Conservation (phyloP, 2,329 filamentous ascomycete species). For the Aspergillus sp. region DNA sequence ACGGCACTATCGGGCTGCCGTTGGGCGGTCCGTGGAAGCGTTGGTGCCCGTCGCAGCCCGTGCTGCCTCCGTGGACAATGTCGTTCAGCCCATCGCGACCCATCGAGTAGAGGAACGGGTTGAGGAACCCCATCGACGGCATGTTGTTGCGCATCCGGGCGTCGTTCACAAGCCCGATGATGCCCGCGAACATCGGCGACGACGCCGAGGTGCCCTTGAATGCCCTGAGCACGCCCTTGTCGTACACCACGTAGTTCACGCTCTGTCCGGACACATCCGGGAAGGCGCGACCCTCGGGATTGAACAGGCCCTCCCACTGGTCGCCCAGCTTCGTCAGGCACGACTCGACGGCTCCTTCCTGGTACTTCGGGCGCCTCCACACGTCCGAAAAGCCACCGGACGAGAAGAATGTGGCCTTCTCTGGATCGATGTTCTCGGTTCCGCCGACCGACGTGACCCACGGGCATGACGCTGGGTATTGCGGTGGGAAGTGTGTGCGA, state of each 20-base stretch:
- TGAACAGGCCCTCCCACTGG: conserved; percentile 21
- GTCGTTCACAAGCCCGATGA: conserved; percentile 56
- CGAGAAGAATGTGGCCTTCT: conserved; percentile 33
- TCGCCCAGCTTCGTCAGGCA: conserved; percentile 24
- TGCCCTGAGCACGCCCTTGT: conserved; percentile 16
- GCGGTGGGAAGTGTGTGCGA: conserved; percentile 32
- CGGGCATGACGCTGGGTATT: conserved; percentile 32
- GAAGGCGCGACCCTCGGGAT: conserved; percentile 28
- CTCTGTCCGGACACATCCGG: conserved; percentile 35
- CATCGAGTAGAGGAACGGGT: conserved; percentile 49
- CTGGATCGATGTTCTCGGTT: conserved; percentile 28
- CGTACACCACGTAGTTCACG: conserved; percentile 22
- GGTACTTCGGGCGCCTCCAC: conserved; percentile 28
- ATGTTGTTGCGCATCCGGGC: conserved; percentile 44
- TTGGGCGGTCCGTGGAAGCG: conserved; percentile 34
- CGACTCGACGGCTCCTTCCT: conserved; percentile 22
- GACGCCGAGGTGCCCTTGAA: conserved; percentile 41
- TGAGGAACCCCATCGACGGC: conserved; percentile 47
- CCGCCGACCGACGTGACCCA: conserved; percentile 36
- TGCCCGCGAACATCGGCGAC: conserved; percentile 48
- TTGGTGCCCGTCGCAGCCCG: conserved; percentile 36
- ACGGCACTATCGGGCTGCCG: conserved; percentile 32
- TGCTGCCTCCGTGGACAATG: conserved; percentile 39
- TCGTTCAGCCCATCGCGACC: conserved; percentile 38
- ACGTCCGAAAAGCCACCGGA: conserved; percentile 33